Evolutionary conservation across 2,329 filamentous ascomycete species (phyloP).

Genomic region (Talaromyces rugulosus): DNA sequence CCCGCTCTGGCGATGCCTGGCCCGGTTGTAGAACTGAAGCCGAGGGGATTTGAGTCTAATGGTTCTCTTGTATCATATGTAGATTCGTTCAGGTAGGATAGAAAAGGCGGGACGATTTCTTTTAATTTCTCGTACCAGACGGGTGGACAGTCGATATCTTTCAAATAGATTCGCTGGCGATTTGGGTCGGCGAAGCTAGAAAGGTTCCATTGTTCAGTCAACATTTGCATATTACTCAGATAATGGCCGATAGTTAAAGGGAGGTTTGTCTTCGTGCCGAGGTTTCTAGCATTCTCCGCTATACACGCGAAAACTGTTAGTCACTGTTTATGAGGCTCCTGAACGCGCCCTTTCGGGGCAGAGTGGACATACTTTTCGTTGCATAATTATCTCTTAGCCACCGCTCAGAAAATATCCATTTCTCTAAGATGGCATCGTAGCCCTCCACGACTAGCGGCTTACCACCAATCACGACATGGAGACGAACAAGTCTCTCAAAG

Average conservation of each 20-base stretch:
- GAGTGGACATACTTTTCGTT: slow-evolving; percentile 63
- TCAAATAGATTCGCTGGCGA: slow-evolving; percentile 85
- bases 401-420: slow-evolving; percentile 69
- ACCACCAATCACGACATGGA: slow-evolving; percentile 79
- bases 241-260: slow-evolving; percentile 89
- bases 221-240: slow-evolving; percentile 75
- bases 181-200: slow-evolving; percentile 73
- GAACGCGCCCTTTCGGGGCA: neutral
- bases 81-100: slow-evolving; percentile 88
- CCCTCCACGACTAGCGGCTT: slow-evolving; percentile 89
- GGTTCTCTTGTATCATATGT: slow-evolving; percentile 58
- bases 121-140: slow-evolving; percentile 80
- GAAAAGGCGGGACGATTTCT: slow-evolving; percentile 70
- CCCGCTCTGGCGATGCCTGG: slow-evolving; percentile 68
- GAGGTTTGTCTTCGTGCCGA: slow-evolving; percentile 67
- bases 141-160: slow-evolving; percentile 90
- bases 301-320: slow-evolving; percentile 1
- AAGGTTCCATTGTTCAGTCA: slow-evolving; percentile 76
- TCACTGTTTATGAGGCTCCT: neutral
- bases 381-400: slow-evolving; percentile 80
- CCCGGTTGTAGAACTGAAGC: slow-evolving; percentile 45
- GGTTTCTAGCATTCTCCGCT: slow-evolving; percentile 84
- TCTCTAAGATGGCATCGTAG: slow-evolving; percentile 72
- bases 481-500: slow-evolving; percentile 79
- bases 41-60: slow-evolving; percentile 42